phyloP scores from a whole-genome alignment of 2,329 filamentous ascomycete species.

The Trichocomaceae sp. region DNA sequence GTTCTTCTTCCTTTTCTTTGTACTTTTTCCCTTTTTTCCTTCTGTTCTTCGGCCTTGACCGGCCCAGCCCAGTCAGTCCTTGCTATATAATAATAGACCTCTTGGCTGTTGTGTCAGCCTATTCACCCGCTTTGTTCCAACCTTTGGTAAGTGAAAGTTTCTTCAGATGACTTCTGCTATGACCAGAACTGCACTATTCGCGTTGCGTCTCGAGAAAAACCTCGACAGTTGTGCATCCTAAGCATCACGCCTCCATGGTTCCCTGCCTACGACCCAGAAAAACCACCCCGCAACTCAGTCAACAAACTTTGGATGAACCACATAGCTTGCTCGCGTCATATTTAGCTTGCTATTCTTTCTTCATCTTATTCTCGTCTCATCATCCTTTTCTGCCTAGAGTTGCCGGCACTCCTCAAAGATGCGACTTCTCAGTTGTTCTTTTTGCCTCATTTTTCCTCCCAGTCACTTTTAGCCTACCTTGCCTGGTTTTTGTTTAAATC shows the following conservation, averaged over 20 bases:
- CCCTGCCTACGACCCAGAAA: not conserved
- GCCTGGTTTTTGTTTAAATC: not conserved
- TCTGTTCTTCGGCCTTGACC: not conserved
- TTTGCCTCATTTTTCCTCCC: not conserved
- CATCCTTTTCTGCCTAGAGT: conserved; percentile 1
- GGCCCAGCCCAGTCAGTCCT: too few relatives aligned
- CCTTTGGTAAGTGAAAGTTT: not conserved
- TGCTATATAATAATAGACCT: conserved; percentile 1
- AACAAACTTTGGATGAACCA: conserved; percentile 1
- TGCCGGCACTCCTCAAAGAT: not conserved
- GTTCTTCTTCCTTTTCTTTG: not conserved
- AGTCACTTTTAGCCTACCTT: not conserved
- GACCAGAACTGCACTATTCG: not conserved
- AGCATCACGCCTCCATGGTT: conserved; percentile 5
- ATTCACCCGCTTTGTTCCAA: not conserved
- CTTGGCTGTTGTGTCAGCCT: conserved; percentile 2
- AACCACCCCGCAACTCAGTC: not conserved
- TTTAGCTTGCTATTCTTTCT: conserved; percentile 1
- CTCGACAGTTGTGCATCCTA: not conserved
- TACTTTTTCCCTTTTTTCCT: not conserved
- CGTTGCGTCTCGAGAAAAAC: not conserved
- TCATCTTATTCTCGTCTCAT: not conserved
- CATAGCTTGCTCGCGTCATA: conserved; percentile 5
- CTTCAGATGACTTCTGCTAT: not conserved
- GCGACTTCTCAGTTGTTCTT: not conserved